Evolutionary conservation across 257 asterid species (phyloP).

Genomic region (Voacanga thouarsii): DNA sequence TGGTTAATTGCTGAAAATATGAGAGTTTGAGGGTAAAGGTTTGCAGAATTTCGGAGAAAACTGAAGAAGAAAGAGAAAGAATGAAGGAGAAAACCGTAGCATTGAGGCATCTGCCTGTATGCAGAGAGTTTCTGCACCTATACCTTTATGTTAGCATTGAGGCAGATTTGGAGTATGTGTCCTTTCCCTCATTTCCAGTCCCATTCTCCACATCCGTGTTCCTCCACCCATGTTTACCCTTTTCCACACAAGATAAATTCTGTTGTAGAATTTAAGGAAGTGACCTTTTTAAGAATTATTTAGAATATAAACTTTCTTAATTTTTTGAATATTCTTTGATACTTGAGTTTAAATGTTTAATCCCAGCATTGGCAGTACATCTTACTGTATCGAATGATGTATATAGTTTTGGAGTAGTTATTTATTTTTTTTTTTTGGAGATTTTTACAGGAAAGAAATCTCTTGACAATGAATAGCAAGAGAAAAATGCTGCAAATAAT

Average conservation of each 20-base stretch:
- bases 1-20: no score
- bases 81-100: no score
- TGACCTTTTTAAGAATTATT: not conserved
- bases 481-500: slow-evolving; percentile 93
- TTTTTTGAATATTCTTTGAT: not conserved
- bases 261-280: not conserved
- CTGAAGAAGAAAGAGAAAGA: no score
- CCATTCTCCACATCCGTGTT: not conserved
- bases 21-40: no score
- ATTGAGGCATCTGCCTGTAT: not conserved
- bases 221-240: not conserved
- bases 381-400: slow-evolving; percentile 98
- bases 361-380: slow-evolving; percentile 62
- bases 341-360: not conserved
- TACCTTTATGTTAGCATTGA: not conserved
- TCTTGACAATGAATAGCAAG: slow-evolving; percentile 93
- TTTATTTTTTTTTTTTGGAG: no score
- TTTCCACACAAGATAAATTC: not conserved
- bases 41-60: no score
- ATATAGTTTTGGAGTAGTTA: slow-evolving; percentile 96
- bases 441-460: slow-evolving; percentile 94
- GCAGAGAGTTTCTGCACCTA: not conserved
- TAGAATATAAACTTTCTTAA: not conserved
- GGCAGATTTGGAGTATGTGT: not conserved
- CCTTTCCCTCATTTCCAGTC: not conserved